Base-by-base conservation (phyloP, 2,329 filamentous ascomycete genomes). In the Cladophialophora immunda region DNA sequence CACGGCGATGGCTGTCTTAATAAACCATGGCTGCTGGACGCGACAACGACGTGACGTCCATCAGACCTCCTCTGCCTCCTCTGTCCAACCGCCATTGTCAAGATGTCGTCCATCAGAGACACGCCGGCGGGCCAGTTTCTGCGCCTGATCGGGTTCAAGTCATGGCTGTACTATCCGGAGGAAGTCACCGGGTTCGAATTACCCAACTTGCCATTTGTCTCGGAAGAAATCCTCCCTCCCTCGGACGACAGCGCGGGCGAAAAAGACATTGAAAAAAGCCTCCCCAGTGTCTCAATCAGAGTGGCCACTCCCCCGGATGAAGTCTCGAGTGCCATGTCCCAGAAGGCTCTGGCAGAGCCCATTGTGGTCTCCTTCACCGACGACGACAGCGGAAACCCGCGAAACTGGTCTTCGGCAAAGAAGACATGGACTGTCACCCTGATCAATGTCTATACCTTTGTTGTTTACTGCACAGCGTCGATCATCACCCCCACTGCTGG, bases 351-450 rank as follows among this genome's bases (percentile, higher is more conserved):
- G 15, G 25, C 64, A 1, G 61, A 64, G 8, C 62, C 61, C 22
- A 73, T 76, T 57, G 68, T 78, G 0, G 75, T 77, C 9, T 73
- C 77, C 36, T 78, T 75, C 68, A 74, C 76, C 7, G 80, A 81
- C 0, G 77, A 78, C 34, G 86, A 88, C 71, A 77, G 84, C 59
- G 78, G 79, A 19, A 80, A 80, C 61, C 80, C 80, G 6, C 73
- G 78, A n/a, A 77, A 80, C 54, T 82, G 78, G 77, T 73, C 76
- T 1, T 73, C 74, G 27, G 62, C 74, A 68, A 74, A 76, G 73
- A 62, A 80, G 78, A 65, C 68, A 3, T 82, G 79, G 79, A 80
- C 78, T 64, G 79, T 81, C 47, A 79, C 76, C 7, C 72, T 75
- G 30, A 71, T 81, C 36, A 77, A 76, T 27, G 76, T 79, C 64